These are phyloP conservation scores for Paxillus ammoniavirescens DNA, from an alignment of 768 basidiomycete species.

Conservation along the genomic window DNA sequence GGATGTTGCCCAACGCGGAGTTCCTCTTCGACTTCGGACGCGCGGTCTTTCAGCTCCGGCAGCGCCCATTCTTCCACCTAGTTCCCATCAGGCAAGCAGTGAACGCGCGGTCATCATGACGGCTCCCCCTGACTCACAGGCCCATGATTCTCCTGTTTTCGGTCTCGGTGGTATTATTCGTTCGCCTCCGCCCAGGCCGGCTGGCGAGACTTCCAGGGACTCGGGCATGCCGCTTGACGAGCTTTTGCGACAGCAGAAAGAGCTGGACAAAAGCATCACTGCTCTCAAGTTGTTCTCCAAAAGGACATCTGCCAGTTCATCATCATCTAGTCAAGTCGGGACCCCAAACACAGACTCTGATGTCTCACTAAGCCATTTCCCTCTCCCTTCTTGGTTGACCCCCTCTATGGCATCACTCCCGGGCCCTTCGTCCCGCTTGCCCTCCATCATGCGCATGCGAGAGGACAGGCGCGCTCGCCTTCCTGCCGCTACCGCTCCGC, in stretches of 20 bases:
- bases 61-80: not conserved
- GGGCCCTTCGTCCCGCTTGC: conserved; percentile 10
- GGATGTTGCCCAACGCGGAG: not conserved
- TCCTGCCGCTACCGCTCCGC: not conserved
- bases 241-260: conserved; percentile 58
- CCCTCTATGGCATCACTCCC: conserved; percentile 12
- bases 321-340: conserved; percentile 32
- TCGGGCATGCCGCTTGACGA: conserved; percentile 44
- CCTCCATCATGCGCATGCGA: conserved; percentile 18
- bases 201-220: conserved; percentile 7
- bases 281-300: conserved; percentile 49
- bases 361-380: conserved; percentile 73
- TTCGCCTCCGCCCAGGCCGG: conserved; percentile 5
- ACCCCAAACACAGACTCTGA: conserved; percentile 35
- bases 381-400: conserved; percentile 50
- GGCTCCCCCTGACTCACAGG: conserved; percentile 1
- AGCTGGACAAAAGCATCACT: conserved; percentile 65
- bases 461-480: conserved; percentile 21
- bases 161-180: conserved; percentile 40
- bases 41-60: not conserved
- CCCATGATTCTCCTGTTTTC: conserved; percentile 43
- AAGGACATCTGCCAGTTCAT: conserved; percentile 25
- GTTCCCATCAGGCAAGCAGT: not conserved
- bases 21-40: conserved; percentile 3
- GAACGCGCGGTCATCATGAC: not conserved